A percentile compares a stretch with the other conserved stretches of the same genome.
Evolutionary conservation across 2,329 filamentous ascomycete genomes (phyloP).

Genomic region (Pseudogymnoascus verrucosus): DNA sequence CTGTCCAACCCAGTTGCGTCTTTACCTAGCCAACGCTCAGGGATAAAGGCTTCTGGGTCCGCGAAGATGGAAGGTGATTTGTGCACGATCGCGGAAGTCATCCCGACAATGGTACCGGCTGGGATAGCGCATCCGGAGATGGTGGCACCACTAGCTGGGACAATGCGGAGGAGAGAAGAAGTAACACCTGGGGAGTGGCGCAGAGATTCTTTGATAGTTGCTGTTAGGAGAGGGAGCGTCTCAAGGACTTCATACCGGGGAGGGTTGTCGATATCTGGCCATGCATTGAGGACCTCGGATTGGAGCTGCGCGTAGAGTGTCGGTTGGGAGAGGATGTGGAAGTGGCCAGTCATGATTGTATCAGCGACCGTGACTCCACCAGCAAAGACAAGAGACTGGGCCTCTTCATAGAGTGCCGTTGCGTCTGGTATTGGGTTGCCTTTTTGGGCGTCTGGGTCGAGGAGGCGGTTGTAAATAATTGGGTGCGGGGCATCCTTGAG

Average conservation of each 20-base stretch:
- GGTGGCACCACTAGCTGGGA: conserved; percentile 14
- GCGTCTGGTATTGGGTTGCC: conserved; percentile 18
- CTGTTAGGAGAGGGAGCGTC: conserved; percentile 19
- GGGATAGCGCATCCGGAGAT: conserved; percentile 16
- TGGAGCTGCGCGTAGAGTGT: conserved; percentile 28
- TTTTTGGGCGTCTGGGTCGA: conserved; percentile 24
- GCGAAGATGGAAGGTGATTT: conserved; percentile 26
- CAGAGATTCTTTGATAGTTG: neutral
- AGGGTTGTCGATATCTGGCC: conserved; percentile 23
- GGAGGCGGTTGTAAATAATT: conserved; percentile 28
- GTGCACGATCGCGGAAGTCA: conserved; percentile 19
- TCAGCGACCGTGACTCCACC: conserved; percentile 36
- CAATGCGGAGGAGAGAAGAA: conserved; percentile 15
- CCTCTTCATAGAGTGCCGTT: conserved; percentile 32
- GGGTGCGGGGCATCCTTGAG: conserved; percentile 23
- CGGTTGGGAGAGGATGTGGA: conserved; percentile 30
- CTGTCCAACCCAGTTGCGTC: conserved; percentile 24
- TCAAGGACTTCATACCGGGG: conserved; percentile 28
- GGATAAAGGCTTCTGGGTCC: conserved; percentile 29
- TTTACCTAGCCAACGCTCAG: conserved; percentile 33
- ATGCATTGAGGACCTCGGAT: conserved; percentile 32
- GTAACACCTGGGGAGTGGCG: neutral
- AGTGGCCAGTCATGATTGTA: conserved; percentile 32
- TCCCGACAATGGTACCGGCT: conserved; percentile 21
- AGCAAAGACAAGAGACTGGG: conserved; percentile 36